These are phyloP conservation scores for Tricholoma sp. DNA, from an alignment of 768 basidiomycete species.

Conservation along the genomic window DNA sequence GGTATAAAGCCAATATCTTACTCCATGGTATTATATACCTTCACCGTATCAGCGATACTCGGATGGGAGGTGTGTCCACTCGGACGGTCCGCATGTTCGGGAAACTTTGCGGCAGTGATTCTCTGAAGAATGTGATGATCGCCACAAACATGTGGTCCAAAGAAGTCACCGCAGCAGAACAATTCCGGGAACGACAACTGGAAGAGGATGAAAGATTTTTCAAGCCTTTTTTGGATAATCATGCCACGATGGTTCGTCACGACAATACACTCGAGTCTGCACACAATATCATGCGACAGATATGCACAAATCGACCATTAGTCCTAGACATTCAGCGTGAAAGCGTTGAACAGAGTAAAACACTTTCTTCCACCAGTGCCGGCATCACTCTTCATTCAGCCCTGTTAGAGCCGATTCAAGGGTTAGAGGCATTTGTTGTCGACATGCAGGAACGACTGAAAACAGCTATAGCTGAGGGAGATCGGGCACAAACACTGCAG, in stretches of 20 bases:
- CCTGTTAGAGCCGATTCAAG: background rate
- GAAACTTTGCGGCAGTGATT: conserved; percentile 34
- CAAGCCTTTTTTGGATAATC: conserved; percentile 34
- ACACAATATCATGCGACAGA: background rate
- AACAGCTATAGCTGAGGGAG: background rate
- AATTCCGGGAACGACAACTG: conserved; percentile 12
- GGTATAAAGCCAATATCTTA: conserved; percentile 14
- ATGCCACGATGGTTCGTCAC: conserved; percentile 17
- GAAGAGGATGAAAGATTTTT: conserved; percentile 18
- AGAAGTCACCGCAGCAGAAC: conserved; percentile 29
- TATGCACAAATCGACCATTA: background rate
- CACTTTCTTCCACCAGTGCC: conserved; percentile 10
- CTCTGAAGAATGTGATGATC: conserved; percentile 39
- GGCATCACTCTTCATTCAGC: background rate
- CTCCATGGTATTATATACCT: conserved; percentile 33
- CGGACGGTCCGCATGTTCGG: conserved; percentile 39
- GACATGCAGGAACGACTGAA: background rate
- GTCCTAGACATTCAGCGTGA: conserved; percentile 14
- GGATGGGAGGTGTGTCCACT: conserved; percentile 31
- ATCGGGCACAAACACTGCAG: background rate
- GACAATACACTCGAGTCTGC: background rate
- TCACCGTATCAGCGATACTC: conserved; percentile 30
- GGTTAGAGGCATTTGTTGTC: background rate
- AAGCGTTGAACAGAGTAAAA: conserved; percentile 5
- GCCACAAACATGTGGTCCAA: conserved; percentile 40